Evolutionary conservation across 306 rosid species (phyloP).

Genomic region (Quillaja saponaria): DNA sequence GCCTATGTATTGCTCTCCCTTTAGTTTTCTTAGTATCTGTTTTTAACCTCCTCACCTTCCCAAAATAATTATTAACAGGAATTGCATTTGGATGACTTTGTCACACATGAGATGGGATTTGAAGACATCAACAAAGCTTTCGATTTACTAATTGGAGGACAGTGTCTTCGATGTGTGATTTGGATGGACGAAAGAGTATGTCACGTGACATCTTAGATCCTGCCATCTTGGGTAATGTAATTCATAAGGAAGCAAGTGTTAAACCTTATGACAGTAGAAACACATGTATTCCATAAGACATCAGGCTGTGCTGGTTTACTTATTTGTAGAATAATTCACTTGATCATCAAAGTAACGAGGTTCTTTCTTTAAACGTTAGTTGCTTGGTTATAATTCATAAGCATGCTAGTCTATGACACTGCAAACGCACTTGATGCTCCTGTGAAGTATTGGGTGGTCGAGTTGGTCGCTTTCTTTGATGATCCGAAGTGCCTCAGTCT

Average conservation of each 20-base stretch:
- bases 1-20: too few species aligned
- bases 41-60: neutral
- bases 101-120: constrained; percentile 64
- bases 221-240: too few species aligned
- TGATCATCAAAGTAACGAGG: too few species aligned
- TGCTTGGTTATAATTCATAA: too few species aligned
- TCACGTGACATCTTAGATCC: neutral
- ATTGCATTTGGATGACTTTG: constrained; percentile 72
- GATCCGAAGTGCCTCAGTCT: constrained; percentile 77
- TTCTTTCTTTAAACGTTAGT: too few species aligned
- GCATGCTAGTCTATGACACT: constrained; percentile 49
- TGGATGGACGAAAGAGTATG: constrained; percentile 59
- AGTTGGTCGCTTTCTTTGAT: constrained; percentile 40
- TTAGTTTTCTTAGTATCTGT: too few species aligned
- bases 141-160: constrained; percentile 60
- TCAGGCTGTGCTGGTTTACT: constrained; percentile 12
- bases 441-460: constrained; percentile 54
- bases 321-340: too few species aligned
- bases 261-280: too few species aligned
- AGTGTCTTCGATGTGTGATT: constrained; percentile 67
- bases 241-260: too few species aligned
- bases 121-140: constrained; percentile 82
- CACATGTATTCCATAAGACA: too few species aligned
- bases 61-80: constrained; percentile 43
- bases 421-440: constrained; percentile 76